Base-by-base conservation (phyloP, 2,329 filamentous ascomycete species). In the Hymenoscyphus salicellus region DNA sequence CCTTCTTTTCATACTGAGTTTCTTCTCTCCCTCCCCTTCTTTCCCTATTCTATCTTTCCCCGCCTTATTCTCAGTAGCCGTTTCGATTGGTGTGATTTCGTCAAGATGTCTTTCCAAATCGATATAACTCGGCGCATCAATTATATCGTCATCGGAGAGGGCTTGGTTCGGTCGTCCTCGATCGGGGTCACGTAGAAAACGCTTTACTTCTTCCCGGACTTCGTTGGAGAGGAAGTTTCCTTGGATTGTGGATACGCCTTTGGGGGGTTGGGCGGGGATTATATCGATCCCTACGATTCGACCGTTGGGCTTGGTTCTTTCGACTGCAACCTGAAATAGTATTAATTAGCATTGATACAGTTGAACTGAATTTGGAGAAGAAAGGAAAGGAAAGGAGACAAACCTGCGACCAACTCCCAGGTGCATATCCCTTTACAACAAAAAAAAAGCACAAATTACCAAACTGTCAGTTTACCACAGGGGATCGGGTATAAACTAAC, bases 241-340 rank as follows among this genome's bases (percentile, higher is more conserved):
- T 78, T 99, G 95, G 64, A 99, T 93, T 1, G 92, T 92, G 32
- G 91, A 93, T n/a, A 96, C 93, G 26, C 95, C 95, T 73, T 85
- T 87, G 0, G 95, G 95, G 5, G 96, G 94, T 75, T 94, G 90
- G 0, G 93, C 92, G 4, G 95, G 95, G 69, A 99, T 92, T 60
- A 99, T 85, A 76, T 99, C 95, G 72, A 99, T 94, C 11, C 95
- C 96, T 32, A 99, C 81, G 14, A 99, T 88, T 55, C 89, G 86
- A 8, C 93, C 93, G 56, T 84, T 79, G 0, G 93, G 93, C 66
- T 85, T 83, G 4, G 92, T 96, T 61, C 87, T 85, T 66, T 92
- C 89, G 38, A 90, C 80, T 20, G 95, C 95, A 41, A 98, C 92
- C 87, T 96, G 73, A n/a, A n/a, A n/a, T n/a, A n/a, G n/a, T n/a